Percentiles rank a stretch among this genome's conserved stretches.
phyloP scores from a whole-genome alignment of 169 alveolate genomes.

The Perkinsus marinus region DNA sequence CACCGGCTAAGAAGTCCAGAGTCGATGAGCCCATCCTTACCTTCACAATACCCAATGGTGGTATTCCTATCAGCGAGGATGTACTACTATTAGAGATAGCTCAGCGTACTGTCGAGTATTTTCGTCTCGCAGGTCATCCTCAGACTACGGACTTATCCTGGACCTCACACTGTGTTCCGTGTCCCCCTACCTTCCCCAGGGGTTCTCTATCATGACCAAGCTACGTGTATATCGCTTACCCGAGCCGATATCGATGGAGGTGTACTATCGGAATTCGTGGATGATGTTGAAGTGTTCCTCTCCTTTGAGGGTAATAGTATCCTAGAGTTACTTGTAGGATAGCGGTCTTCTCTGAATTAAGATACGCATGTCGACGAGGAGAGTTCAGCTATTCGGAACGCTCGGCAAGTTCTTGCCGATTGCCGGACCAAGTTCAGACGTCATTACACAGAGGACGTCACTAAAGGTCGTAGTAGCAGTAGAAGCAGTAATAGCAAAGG shows the following conservation, averaged over 20 bases:
- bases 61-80: background rate
- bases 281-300: background rate
- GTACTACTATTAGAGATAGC: background rate
- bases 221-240: background rate
- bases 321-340: background rate
- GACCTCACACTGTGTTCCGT: background rate
- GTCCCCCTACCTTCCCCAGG: background rate
- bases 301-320: background rate
- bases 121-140: background rate
- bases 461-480: no score
- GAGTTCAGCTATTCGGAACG: background rate
- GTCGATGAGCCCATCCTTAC: background rate
- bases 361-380: background rate
- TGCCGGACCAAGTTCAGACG: background rate
- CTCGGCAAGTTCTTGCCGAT: background rate
- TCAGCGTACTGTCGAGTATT: no score
- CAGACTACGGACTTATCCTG: background rate
- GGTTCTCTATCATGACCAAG: background rate
- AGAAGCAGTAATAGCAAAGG: no score
- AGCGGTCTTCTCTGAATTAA: background rate
- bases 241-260: background rate
- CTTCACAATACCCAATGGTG: background rate
- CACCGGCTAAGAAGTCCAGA: background rate
- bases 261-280: background rate
- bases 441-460: background rate